phyloP scores from a whole-genome alignment of 257 asterid genomes.

The Primulina huaijiensis region DNA sequence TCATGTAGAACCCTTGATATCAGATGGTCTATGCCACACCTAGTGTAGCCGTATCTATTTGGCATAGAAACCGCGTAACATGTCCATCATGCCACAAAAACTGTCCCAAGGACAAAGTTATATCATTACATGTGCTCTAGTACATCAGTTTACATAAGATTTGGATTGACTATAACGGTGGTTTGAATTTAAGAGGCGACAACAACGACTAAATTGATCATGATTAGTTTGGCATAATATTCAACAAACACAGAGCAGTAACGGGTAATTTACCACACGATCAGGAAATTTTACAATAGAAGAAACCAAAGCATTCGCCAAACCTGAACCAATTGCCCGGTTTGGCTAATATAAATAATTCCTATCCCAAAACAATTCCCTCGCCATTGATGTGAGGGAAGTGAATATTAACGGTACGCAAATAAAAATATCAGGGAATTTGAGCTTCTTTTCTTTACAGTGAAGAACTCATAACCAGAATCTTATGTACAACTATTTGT shows the following conservation, averaged over 20 bases:
- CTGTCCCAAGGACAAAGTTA: no score
- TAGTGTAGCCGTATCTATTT: no score
- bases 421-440: not conserved
- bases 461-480: not conserved
- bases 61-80: no score
- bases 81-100: no score
- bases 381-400: not conserved
- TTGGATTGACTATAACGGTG: no score
- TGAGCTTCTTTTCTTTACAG: not conserved
- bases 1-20: no score
- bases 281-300: not conserved
- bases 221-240: no score
- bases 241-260: not conserved
- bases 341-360: not conserved
- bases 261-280: not conserved
- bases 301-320: not conserved
- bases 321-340: not conserved
- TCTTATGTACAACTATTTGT: not conserved
- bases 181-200: no score
- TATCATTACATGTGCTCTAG: no score
- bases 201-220: no score
- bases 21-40: no score
- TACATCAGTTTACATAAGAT: no score
- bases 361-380: not conserved
- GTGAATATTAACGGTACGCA: not conserved